Evolutionary conservation across 164 flowering plant species (phyloP).

Genomic region (Umbellularia californica): DNA sequence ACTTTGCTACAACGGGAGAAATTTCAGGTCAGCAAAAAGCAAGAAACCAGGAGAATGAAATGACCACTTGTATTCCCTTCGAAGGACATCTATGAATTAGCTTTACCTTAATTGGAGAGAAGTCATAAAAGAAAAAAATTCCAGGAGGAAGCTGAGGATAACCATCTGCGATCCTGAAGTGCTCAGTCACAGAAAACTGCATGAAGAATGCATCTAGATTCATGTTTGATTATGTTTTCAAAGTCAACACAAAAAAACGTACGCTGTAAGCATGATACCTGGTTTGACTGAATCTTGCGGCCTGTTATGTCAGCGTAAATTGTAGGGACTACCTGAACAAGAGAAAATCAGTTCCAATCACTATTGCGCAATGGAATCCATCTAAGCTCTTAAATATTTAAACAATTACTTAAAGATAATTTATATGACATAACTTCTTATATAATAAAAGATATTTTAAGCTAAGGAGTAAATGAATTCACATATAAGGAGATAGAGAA

Average conservation of each 20-base stretch:
- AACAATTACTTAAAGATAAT: too few relatives aligned
- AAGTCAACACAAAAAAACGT: not conserved
- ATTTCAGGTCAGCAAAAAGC: not conserved
- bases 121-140: conserved; percentile 68
- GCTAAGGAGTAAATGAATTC: too few relatives aligned
- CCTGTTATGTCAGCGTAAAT: conserved; percentile 66
- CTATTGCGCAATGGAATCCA: not conserved
- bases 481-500: too few relatives aligned
- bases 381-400: not conserved
- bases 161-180: conserved; percentile 46
- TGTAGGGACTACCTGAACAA: conserved; percentile 84
- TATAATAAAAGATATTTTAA: too few relatives aligned
- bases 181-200: conserved; percentile 87
- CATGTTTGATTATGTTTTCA: not conserved
- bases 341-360: not conserved
- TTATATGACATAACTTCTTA: too few relatives aligned
- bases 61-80: not conserved
- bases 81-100: not conserved
- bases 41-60: not conserved
- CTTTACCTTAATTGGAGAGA: conserved; percentile 77
- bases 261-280: conserved; percentile 29
- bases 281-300: conserved; percentile 56
- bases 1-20: too few relatives aligned
- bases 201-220: conserved; percentile 5
- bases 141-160: conserved; percentile 48